Percentiles rank a stretch among this genome's conserved stretches.
Evolutionary conservation across 2,329 filamentous ascomycete genomes (phyloP).

Genomic region (Aureobasidium sp.): DNA sequence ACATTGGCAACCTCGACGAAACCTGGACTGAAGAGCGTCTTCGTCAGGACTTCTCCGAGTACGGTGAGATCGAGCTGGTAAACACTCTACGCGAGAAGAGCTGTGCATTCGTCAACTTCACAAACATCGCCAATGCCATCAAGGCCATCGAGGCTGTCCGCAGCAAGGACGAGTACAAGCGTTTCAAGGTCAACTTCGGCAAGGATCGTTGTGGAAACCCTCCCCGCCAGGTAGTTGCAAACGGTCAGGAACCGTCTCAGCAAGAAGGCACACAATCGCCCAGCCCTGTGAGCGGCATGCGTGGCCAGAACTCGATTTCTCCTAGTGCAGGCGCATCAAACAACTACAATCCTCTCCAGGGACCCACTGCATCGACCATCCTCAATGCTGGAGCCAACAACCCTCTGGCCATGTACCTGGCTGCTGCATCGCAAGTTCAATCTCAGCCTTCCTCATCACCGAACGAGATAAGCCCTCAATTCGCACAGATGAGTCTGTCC

Average conservation of each 20-base stretch:
- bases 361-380: slow-evolving; percentile 61
- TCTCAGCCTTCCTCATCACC: slow-evolving; percentile 37
- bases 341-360: slow-evolving; percentile 52
- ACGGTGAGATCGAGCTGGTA: slow-evolving; percentile 93
- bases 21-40: slow-evolving; percentile 94
- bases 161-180: slow-evolving; percentile 89
- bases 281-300: slow-evolving; percentile 49
- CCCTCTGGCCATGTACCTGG: slow-evolving; percentile 86
- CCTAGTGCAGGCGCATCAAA: slow-evolving; percentile 48
- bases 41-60: slow-evolving; percentile 93
- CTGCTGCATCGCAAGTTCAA: slow-evolving; percentile 51
- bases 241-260: slow-evolving; percentile 56
- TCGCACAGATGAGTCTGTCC: slow-evolving; percentile 31
- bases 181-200: slow-evolving; percentile 99
- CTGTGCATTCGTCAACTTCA: slow-evolving; percentile 99
- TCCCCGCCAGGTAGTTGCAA: slow-evolving; percentile 65
- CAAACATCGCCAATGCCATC: slow-evolving; percentile 98
- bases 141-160: slow-evolving; percentile 97
- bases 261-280: slow-evolving; percentile 50
- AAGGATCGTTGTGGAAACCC: slow-evolving; percentile 98
- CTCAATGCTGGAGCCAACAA: slow-evolving; percentile 76
- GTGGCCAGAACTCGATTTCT: slow-evolving; percentile 52
- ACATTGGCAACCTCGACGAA: slow-evolving; percentile 95
- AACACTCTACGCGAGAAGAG: slow-evolving; percentile 97
- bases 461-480: slow-evolving; percentile 32